Base-by-base conservation (phyloP, 805 yeast genomes). In the Wickerhamomyces sydowiorum region DNA sequence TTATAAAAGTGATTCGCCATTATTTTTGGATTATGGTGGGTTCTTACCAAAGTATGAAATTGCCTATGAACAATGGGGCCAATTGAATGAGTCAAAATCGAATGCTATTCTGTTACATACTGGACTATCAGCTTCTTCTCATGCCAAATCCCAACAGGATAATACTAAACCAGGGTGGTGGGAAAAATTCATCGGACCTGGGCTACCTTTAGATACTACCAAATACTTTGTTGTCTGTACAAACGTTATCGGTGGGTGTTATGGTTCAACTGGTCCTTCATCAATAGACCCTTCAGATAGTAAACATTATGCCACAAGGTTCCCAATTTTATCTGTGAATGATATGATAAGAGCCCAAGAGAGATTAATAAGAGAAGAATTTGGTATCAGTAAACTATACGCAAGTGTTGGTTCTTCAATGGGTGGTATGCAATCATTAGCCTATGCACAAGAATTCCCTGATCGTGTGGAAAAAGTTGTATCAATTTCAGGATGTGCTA, bases 341-440 rank as follows among this genome's bases (percentile, higher is more conserved):
- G 97, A 90, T 60, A 89, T 90, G 95, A 86, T 86, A 2, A 69
- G 96, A 40, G 96, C 95, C 0, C 97, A 90, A 65, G 73, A 86
- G 43, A 70, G 84, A 39, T 64, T 90, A 34, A 69, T 90, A 17
- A 66, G 63, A 22, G 74, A 80, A 36, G 78, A 74, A 36, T 77
- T 89, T 44, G 80, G 81, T 1, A 82, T 84, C 24, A 37, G 53
- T 1, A 82, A 77, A 57, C 64, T 90, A 21, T 76, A 78, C 60
- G 96, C 96, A 2, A 76, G 87, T 2, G 78, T 90, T 7, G 97
- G 97, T 6, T 82, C 95, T 3, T 86, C 96, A 0, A 86, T 90
- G 95, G 97, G 97, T n/a, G 97, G 96, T n/a, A 88, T 90, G 96
- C 96, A 89, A 65, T 81, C 91, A 8, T 70, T 90, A 42, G 95